Evolutionary conservation across 345 rosid genomes (phyloP), one percentile per base, ranked within the genome.

Genomic region (Camelina laxa): DNA sequence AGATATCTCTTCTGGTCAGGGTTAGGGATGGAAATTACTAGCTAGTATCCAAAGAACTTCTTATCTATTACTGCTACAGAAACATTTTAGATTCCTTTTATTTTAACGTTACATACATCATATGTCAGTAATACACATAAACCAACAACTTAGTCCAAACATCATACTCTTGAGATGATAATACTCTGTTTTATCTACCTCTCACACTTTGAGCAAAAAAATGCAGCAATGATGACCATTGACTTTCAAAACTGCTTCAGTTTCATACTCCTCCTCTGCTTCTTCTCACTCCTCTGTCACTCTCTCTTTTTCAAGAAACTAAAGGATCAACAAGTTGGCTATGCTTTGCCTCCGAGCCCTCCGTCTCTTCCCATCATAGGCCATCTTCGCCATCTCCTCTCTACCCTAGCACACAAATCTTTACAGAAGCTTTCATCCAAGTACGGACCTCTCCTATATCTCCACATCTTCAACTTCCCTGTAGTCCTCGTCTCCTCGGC

Each of bases 341-440:
- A 2, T 50, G 47, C 16, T 55, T 54, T 74, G 5, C 72, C 49
- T 66, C 72, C 59, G 4, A 74, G 73, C 33, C 73, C 78, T 66
- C 78, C 67, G 0, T 56, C 66, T 65, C 67, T 74, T 45, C 78
- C 78, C 0, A 38, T 74, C 42, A 66, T 74, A 6, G 66, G 78
- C 4, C 73, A 74, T 74, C 58, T 66, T 67, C 73, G 66, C 51
- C 73, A 33, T 59, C 36, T 73, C 9, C 4, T 74, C 21, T 74
- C 31, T 27, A 0, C 67, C 13, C 53, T 19, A 9, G 4, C 50
- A 9, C 67, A 74, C 54, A 69, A 69, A 13, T 55, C 54, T 3
- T 13, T 69, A 7, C 30, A 69, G 13, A 47, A 45, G 3, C 57
- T 74, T 51, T 74, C 78, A 15, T 57, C 59, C 73, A 57, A 22